These are phyloP conservation scores for Verticillium isaacii DNA, from an alignment of 2,329 filamentous ascomycete genomes.

Conservation along the genomic window DNA sequence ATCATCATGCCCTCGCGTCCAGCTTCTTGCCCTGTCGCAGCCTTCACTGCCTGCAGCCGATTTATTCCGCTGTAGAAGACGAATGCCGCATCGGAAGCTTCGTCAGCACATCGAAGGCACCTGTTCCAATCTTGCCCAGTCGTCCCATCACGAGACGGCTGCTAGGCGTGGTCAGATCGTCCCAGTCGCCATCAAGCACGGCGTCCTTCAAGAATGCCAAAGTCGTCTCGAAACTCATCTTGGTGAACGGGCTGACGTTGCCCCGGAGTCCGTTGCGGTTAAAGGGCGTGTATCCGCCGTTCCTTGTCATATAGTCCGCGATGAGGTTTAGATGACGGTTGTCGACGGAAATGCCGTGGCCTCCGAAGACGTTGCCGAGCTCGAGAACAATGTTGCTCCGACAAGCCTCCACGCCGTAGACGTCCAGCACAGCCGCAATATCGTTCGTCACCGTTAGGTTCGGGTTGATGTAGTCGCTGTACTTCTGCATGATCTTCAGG, in stretches of 20 bases:
- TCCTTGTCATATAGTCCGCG: constrained; percentile 95
- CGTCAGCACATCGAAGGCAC: constrained; percentile 82
- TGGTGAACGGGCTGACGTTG: constrained; percentile 87
- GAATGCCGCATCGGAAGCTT: constrained; percentile 48
- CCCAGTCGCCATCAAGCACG: constrained; percentile 83
- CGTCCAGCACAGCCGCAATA: constrained; percentile 74
- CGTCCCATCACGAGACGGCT: constrained; percentile 84
- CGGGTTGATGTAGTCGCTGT: constrained; percentile 79
- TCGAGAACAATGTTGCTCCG: constrained; percentile 83
- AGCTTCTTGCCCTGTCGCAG: background rate
- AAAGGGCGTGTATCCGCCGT: constrained; percentile 84
- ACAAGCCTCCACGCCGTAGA: constrained; percentile 92
- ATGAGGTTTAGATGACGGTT: constrained; percentile 91
- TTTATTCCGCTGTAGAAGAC: constrained; percentile 7
- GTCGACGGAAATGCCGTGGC: constrained; percentile 90
- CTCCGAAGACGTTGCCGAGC: constrained; percentile 77
- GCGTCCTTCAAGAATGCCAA: constrained; percentile 90
- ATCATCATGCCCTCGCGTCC: too few species aligned
- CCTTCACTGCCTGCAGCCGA: background rate
- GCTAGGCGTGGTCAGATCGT: constrained; percentile 81
- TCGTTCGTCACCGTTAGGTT: constrained; percentile 89
- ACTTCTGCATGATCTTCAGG: constrained; percentile 83
- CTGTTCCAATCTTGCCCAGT: constrained; percentile 80
- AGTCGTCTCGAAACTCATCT: constrained; percentile 99
- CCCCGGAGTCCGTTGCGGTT: constrained; percentile 83